Percentiles rank a stretch among this genome's conserved stretches.
Conservation (phyloP, 192 early-diverging fungal species). For the Podila verticillata region DNA sequence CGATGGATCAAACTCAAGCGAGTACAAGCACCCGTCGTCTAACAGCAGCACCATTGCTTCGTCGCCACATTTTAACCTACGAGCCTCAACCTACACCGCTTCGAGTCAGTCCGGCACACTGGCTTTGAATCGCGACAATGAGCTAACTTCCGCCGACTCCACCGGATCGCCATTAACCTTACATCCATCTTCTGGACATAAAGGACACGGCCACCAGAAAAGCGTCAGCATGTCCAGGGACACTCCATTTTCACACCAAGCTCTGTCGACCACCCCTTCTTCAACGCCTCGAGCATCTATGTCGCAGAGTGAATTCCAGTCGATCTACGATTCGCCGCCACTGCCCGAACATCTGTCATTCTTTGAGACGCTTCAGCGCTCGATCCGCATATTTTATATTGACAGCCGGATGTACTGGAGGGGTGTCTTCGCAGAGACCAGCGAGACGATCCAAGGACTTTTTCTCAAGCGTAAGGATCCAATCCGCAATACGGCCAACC, state of each 20-base stretch:
- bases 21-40: conserved; percentile 35
- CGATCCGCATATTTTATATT: conserved; percentile 33
- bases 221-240: conserved; percentile 8
- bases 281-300: conserved; percentile 26
- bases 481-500: conserved; percentile 57
- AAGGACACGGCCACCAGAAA: conserved; percentile 12
- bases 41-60: conserved; percentile 23
- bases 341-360: conserved; percentile 24
- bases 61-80: conserved; percentile 14
- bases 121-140: no score
- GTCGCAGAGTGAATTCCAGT: conserved; percentile 22
- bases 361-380: conserved; percentile 9
- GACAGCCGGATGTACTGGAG: conserved; percentile 47
- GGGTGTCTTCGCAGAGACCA: conserved; percentile 34
- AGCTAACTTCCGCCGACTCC: no score
- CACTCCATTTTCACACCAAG: neutral
- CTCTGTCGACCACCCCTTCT: neutral
- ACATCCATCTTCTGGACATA: neutral
- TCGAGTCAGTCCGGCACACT: conserved; percentile 11
- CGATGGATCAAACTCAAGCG: conserved; percentile 7
- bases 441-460: conserved; percentile 26
- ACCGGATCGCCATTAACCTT: no score
- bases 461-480: conserved; percentile 38
- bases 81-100: conserved; percentile 8
- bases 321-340: conserved; percentile 23